These are phyloP conservation scores for Hyphodiscus hymeniophilus DNA, from an alignment of 495 filamentous ascomycete species.

Conservation along the genomic window DNA sequence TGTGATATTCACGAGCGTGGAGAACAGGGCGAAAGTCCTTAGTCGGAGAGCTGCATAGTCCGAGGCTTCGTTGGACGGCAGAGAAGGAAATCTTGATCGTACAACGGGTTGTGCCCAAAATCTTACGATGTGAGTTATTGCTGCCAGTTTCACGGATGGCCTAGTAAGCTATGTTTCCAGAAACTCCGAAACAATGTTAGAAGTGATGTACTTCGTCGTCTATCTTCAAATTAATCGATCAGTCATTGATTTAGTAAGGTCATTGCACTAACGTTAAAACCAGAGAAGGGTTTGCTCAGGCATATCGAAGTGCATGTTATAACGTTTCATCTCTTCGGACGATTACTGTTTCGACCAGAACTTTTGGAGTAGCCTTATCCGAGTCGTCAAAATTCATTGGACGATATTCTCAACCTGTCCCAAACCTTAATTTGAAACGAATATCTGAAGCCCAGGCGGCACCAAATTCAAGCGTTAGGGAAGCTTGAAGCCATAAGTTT, in stretches of 20 bases:
- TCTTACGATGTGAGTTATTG: background rate
- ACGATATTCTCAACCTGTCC: background rate
- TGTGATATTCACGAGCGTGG: background rate
- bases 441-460: background rate
- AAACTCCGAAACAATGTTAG: background rate
- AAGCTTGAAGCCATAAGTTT: constrained; percentile 11
- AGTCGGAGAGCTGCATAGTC: background rate
- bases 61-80: background rate
- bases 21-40: background rate
- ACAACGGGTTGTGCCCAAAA: background rate
- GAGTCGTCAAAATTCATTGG: constrained; percentile 7
- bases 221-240: background rate
- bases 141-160: background rate
- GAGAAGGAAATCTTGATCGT: background rate
- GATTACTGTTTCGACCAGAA: constrained; percentile 1
- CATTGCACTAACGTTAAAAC: background rate
- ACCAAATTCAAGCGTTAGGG: constrained; percentile 13
- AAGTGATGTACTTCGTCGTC: background rate
- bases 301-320: constrained; percentile 20
- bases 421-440: background rate
- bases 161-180: background rate
- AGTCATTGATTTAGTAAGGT: background rate
- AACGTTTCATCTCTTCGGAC: constrained; percentile 15
- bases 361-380: background rate
- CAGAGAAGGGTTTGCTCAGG: constrained; percentile 13